Base-by-base conservation (phyloP, 2,329 filamentous ascomycete species). In the Endothia cerciana region DNA sequence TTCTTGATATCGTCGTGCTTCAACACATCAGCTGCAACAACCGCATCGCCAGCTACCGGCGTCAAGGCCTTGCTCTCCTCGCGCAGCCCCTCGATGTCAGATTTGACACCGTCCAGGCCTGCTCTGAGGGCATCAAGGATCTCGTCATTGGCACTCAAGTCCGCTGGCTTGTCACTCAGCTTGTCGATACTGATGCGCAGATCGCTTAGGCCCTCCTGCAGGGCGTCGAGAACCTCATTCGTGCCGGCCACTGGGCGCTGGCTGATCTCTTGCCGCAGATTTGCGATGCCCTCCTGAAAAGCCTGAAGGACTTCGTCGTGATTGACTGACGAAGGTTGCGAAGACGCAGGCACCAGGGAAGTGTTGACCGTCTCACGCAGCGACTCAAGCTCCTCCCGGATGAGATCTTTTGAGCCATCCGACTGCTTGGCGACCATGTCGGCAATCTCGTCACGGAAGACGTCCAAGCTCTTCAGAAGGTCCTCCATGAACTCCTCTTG, bases 81-180 rank as follows among this genome's bases (percentile, higher is more conserved):
- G n/a, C 91, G 91, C 47, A 97, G 82, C 25, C 84, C 83, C 65
- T 93, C 91, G 69, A 97, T 91, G 59, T 97, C 94, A 1, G 86
- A 84, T 62, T 89, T 89, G 19, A 98, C 84, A 47, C 85, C 85
- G 53, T 91, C 88, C 10, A 98, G 81, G 0, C 93, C 94, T n/a
- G 89, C 85, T 75, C 91, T 96, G 64, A 98, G 83, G 0, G 92
- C 92, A 67, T 97, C 92, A 0, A 97, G 83, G 62, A 97, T 94
- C 77, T 97, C 93, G 70, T 97, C 92, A 67, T 91, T 94, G 65
- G 92, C 89, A 0, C 91, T 94, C 77, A 94, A 85, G 72, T 97
- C 93, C 0, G 87, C 81, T 5, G 93, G 91, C 78, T 93, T 95
- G 74, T 94, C 89, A 28, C 88, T 83, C 19, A 95, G 84, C 73